Conservation (phyloP, 2,329 filamentous ascomycete genomes). For the Aspergillus oerlinghausenensis region DNA sequence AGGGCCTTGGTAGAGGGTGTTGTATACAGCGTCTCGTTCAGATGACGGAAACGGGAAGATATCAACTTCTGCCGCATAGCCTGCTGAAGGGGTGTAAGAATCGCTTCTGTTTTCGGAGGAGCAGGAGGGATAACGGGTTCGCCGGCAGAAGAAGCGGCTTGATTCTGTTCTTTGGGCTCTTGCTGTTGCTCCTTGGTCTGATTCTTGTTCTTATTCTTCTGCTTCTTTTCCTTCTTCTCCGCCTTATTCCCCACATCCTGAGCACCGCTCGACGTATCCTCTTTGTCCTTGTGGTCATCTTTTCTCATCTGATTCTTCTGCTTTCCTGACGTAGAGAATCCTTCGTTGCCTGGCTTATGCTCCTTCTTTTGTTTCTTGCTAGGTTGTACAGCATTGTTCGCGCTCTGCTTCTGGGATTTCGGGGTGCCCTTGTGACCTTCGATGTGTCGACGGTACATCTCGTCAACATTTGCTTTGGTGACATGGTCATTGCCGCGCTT, state of each 20-base stretch:
- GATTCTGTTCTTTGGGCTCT: constrained; percentile 14
- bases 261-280: constrained; percentile 15
- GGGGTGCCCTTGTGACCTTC: constrained; percentile 53
- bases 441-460: constrained; percentile 75
- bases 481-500: constrained; percentile 49
- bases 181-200: constrained; percentile 26
- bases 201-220: constrained; percentile 30
- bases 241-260: constrained; percentile 20
- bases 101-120: constrained; percentile 46
- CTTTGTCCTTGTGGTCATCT: constrained; percentile 19
- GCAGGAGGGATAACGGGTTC: constrained; percentile 26
- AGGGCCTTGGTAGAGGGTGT: constrained; percentile 81
- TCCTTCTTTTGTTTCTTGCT: constrained; percentile 29
- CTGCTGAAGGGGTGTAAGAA: constrained; percentile 86
- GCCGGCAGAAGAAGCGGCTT: constrained; percentile 10
- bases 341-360: constrained; percentile 17
- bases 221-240: constrained; percentile 13
- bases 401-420: constrained; percentile 37
- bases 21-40: constrained; percentile 96
- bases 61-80: constrained; percentile 94
- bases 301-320: constrained; percentile 8
- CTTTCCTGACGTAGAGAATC: background rate
- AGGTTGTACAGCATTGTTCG: constrained; percentile 16
- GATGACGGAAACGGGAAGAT: constrained; percentile 91
- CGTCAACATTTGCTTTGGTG: constrained; percentile 66